phyloP scores from a whole-genome alignment of 1,139 yeast genomes.

The Taiozyma sp. region DNA sequence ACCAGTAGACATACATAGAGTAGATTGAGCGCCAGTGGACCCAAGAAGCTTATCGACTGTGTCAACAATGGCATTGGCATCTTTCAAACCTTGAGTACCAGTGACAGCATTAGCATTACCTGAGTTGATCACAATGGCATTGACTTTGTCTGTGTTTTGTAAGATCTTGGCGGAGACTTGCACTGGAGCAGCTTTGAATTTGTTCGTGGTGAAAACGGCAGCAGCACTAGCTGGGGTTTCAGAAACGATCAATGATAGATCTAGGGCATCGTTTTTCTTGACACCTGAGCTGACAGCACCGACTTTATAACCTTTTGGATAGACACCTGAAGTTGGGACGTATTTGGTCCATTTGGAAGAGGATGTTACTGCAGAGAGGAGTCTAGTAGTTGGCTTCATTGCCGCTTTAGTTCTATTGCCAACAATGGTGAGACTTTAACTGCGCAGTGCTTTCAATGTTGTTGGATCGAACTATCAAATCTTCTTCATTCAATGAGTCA shows the following conservation, averaged over 20 bases:
- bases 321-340: conserved; percentile 75
- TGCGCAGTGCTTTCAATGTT: too few species aligned
- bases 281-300: conserved; percentile 89
- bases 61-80: conserved; percentile 70
- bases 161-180: conserved; percentile 65
- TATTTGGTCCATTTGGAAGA: conserved; percentile 51
- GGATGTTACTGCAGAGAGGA: conserved; percentile 23
- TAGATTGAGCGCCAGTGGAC: conserved; percentile 31
- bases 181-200: conserved; percentile 97
- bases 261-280: conserved; percentile 73
- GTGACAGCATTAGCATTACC: conserved; percentile 99
- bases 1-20: conserved; percentile 96
- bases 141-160: conserved; percentile 52
- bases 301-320: conserved; percentile 81
- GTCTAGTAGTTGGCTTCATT: conserved; percentile 8
- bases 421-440: too few species aligned
- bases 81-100: conserved; percentile 80
- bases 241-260: conserved; percentile 70
- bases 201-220: conserved; percentile 88
- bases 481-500: too few species aligned
- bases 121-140: conserved; percentile 77
- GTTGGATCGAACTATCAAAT: too few species aligned
- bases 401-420: neutral
- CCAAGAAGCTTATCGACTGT: conserved; percentile 51
- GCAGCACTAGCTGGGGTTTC: conserved; percentile 70